Percentiles rank a stretch among this genome's conserved stretches.
phyloP scores from a whole-genome alignment of 75 land plant species.

The Azolla pinnata region DNA sequence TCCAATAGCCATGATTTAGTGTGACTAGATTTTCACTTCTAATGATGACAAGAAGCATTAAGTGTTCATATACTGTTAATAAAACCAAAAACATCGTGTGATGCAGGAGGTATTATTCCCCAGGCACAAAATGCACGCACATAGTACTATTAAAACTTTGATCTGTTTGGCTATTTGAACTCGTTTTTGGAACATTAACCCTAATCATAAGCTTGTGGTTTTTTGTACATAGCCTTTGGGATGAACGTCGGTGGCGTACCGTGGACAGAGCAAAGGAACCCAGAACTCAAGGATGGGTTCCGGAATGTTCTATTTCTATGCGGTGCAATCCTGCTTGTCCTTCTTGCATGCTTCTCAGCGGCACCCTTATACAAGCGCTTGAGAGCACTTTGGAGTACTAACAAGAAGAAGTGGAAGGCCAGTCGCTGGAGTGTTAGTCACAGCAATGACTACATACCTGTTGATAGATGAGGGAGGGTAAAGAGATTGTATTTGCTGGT shows the following conservation, averaged over 20 bases:
- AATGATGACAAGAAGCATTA: no score
- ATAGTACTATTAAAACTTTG: no score
- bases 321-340: slow-evolving; percentile 37
- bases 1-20: no score
- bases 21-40: no score
- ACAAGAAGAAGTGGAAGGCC: not conserved
- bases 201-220: no score
- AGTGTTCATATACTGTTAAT: no score
- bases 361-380: slow-evolving; percentile 42
- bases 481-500: no score
- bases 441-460: not conserved
- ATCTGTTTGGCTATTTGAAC: no score
- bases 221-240: slow-evolving; percentile 53
- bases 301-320: slow-evolving; percentile 65
- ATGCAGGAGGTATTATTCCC: no score
- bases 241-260: slow-evolving; percentile 98
- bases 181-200: no score
- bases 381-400: not conserved
- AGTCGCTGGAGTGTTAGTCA: not conserved
- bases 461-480: not conserved
- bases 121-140: no score
- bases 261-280: slow-evolving; percentile 66
- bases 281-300: slow-evolving; percentile 54
- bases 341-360: slow-evolving; percentile 52
- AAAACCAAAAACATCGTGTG: no score